Evolutionary conservation across 176 grass and related monocot species (phyloP), one percentile per base, ranked within the genome.

Genomic region (Rhynchospora breviuscula): DNA sequence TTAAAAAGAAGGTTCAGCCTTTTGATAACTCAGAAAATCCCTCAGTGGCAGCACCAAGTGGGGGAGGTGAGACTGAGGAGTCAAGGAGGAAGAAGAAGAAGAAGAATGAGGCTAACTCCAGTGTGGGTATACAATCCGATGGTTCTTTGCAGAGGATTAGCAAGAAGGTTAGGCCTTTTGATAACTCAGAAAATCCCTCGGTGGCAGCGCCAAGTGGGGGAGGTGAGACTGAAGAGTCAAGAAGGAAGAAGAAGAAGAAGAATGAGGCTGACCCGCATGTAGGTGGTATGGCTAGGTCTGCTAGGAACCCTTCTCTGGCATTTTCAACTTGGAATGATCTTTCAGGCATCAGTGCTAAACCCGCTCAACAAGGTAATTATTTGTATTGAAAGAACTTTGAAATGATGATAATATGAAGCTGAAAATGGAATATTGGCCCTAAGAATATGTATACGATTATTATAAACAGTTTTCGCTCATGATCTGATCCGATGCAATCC

Each of bases 1-100:
- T 82, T 70, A 75, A 89, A 66, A 91, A 90, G 92, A 98, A 94
- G 83, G 74, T 93, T 80, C 89, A 85, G 35, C 87, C 85, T 46
- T 69, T 77, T 19, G 87, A 87, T 43, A 82, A 88, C 59, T 87
- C 79, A 78, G 83, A 51, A 31, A 89, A 85, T 62, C n/a, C 72
- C 49, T 51, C 78, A 0, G 40, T 44, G 40, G 33, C 7, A 19
- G 79, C 17, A 81, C 79, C 76, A 3, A 80, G 78, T 87, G 92
- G 26, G 81, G 84, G 62, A 14, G 83, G 80, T 86, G 92, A 89
- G 80, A 71, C 86, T 85, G 88, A 91, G 56, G 86, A 89, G 85
- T 62, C 46, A 49, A 91, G 76, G 64, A 35, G 33, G 35, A 88
- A 83, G 78, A 98, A 88, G 82, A 82, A 64, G 43, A 94, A 86